Evolutionary conservation across 2,329 filamentous ascomycete genomes (phyloP), one percentile per base, ranked within the genome.

Genomic region (Chrysoporthe puriensis): DNA sequence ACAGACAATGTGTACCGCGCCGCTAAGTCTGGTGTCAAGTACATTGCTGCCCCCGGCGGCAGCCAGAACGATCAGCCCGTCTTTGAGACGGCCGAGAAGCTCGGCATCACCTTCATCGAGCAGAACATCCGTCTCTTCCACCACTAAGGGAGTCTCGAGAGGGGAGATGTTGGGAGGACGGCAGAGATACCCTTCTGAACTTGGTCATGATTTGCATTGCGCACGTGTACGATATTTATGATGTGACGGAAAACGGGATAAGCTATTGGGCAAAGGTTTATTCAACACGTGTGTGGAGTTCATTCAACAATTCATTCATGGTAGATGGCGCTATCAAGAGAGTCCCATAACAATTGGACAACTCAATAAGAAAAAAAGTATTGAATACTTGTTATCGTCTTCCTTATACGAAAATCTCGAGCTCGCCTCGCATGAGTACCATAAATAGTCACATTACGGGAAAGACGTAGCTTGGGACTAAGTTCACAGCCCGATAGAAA

Each of bases 1-100:
- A 93, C 93, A 76, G 96, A 99, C 85, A 99, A 99, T 76, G 91
- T 99, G 72, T 97, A 96, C 88, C 90, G 96, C 73, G 92, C 94
- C 63, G 89, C 88, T 70, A 88, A 93, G 75, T 97, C 93, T 32
- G 96, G 96, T 62, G 94, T 89, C 77, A 98, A 97, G 84, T 99
- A 97, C 83, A 93, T 98, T 75, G 95, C 96, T 65, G 95, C 95
- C 50, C 96, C 96, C 11, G 91, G 88, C 62, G 96, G 96, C 67
- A 97, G 91, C 79, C 92, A 96, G 80, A 96, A 96, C 77, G 93
- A 96, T 78, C 80, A 84, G 67, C 86, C 90, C 62, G 93, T 96
- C 58, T 92, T 97, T 74, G 90, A 93, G 78, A 96, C 94, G 13
- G 93, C 94, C 5, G 93, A 97, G 84, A 93, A 95, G 83, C 84